These are phyloP conservation scores for Sporothrix sp. DNA, from an alignment of 2,329 filamentous ascomycete species.

Conservation along the genomic window DNA sequence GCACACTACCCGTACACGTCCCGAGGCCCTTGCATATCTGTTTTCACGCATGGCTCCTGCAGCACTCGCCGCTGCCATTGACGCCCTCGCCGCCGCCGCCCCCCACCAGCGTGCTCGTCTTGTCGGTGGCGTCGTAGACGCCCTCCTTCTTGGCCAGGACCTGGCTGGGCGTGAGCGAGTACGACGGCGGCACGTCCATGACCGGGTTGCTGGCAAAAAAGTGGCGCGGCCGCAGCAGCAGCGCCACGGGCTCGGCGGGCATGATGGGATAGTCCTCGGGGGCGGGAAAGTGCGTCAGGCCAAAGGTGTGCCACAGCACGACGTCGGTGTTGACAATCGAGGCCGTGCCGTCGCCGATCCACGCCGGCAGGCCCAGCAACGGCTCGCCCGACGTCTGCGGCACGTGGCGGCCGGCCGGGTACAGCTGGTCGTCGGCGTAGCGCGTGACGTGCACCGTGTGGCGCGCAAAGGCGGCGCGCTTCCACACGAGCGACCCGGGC, in stretches of 20 bases:
- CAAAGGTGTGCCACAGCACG: constrained; percentile 91
- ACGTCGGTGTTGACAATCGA: constrained; percentile 73
- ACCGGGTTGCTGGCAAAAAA: constrained; percentile 76
- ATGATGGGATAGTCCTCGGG: constrained; percentile 91
- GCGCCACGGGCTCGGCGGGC: constrained; percentile 76
- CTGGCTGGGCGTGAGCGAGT: constrained; percentile 62
- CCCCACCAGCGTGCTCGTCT: constrained; percentile 32
- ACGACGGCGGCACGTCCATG: constrained; percentile 71
- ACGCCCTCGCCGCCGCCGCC: not conserved
- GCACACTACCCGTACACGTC: too few relatives aligned
- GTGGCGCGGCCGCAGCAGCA: constrained; percentile 68
- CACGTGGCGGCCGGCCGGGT: constrained; percentile 78
- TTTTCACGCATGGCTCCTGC: not conserved
- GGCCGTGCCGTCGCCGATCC: constrained; percentile 62
- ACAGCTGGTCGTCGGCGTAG: constrained; percentile 72
- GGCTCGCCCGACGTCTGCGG: constrained; percentile 79
- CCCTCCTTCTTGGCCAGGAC: constrained; percentile 38
- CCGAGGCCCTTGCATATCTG: too few relatives aligned
- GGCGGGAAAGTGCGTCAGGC: constrained; percentile 77
- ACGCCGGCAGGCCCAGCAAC: constrained; percentile 60
- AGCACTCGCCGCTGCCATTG: constrained; percentile 4
- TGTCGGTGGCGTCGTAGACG: constrained; percentile 38
- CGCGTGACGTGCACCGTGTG: constrained; percentile 84
- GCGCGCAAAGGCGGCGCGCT: constrained; percentile 76
- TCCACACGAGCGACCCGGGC: constrained; percentile 74